Evolutionary conservation across 2,329 filamentous ascomycete species (phyloP).

Genomic region (Colletotrichum cordylinicola): DNA sequence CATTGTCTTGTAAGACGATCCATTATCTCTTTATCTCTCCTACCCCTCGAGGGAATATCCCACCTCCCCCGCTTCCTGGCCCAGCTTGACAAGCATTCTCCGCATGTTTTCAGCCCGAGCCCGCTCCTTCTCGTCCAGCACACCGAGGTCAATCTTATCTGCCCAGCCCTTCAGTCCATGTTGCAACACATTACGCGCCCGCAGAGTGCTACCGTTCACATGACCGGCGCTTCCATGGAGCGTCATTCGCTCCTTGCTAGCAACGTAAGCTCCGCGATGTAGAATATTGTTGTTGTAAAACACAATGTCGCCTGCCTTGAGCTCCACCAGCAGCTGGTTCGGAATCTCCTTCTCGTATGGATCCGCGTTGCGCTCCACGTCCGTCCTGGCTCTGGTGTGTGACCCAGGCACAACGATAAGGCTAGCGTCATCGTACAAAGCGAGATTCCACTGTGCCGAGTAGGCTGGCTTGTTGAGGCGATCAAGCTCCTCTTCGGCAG

Average conservation of each 20-base stretch:
- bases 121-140: constrained; percentile 47
- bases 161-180: constrained; percentile 76
- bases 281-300: constrained; percentile 94
- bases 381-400: constrained; percentile 74
- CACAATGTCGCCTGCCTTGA: constrained; percentile 78
- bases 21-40: not conserved
- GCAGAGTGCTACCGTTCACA: constrained; percentile 53
- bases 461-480: constrained; percentile 66
- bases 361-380: constrained; percentile 69
- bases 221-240: constrained; percentile 76
- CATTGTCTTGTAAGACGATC: not conserved
- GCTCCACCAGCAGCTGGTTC: constrained; percentile 67
- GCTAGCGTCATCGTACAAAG: constrained; percentile 76
- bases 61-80: constrained; percentile 63
- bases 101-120: constrained; percentile 68
- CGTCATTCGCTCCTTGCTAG: constrained; percentile 67
- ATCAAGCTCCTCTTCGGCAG: constrained; percentile 68
- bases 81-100: constrained; percentile 65
- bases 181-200: constrained; percentile 77
- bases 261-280: constrained; percentile 72
- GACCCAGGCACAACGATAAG: constrained; percentile 80
- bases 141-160: constrained; percentile 59
- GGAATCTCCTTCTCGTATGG: constrained; percentile 68
- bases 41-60: constrained; percentile 64
- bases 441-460: constrained; percentile 89